Evolutionary conservation across 805 yeast species (phyloP).

Genomic region (Candida jianshihensis): DNA sequence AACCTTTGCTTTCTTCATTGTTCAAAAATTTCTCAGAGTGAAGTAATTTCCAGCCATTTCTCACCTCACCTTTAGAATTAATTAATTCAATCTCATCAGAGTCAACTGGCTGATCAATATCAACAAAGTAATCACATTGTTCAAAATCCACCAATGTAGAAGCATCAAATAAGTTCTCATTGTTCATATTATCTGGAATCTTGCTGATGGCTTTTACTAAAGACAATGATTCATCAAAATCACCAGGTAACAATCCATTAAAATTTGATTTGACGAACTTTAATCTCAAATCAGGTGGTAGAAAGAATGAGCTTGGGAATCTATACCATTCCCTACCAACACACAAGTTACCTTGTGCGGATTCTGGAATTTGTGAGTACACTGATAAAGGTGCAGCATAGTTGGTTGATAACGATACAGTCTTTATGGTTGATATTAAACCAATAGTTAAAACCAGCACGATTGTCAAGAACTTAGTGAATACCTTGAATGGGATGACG

Average conservation of each 20-base stretch:
- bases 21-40: constrained; percentile 44
- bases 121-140: constrained; percentile 66
- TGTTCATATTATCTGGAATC: constrained; percentile 66
- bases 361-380: constrained; percentile 36
- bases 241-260: constrained; percentile 84
- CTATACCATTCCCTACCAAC: constrained; percentile 96
- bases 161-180: constrained; percentile 58
- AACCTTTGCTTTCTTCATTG: constrained; percentile 40
- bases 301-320: constrained; percentile 80
- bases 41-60: constrained; percentile 40
- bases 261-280: constrained; percentile 72
- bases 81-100: constrained; percentile 30
- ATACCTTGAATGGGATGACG: neutral
- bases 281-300: constrained; percentile 57
- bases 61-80: constrained; percentile 4
- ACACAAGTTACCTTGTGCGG: constrained; percentile 51
- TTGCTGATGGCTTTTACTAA: constrained; percentile 33
- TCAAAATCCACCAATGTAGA: constrained; percentile 43
- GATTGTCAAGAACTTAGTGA: neutral
- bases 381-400: constrained; percentile 69
- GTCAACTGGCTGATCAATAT: constrained; percentile 46
- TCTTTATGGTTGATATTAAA: constrained; percentile 41
- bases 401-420: constrained; percentile 52
- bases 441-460: constrained; percentile 8
- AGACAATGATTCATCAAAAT: constrained; percentile 48